A percentile compares a stretch with the other conserved stretches of the same genome.
Conservation (phyloP, 768 basidiomycete genomes). For the Suillus plorans region DNA sequence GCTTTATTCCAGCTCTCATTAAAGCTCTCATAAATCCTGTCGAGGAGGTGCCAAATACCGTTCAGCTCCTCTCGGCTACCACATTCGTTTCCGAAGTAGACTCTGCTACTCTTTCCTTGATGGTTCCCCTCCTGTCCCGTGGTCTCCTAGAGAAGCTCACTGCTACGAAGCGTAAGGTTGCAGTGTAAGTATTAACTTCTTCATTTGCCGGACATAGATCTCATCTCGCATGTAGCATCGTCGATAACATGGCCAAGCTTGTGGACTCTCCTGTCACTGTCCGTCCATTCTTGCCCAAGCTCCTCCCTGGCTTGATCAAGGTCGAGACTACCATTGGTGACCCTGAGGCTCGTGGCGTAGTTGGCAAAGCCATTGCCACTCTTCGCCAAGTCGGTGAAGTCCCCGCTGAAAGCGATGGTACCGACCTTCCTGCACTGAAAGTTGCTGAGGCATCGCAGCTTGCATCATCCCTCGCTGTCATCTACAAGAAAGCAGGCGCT, state of each 20-base stretch:
- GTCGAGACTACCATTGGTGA: constrained; percentile 93
- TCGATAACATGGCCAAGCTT: constrained; percentile 98
- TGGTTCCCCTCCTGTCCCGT: constrained; percentile 94
- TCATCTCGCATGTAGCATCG: constrained; percentile 55
- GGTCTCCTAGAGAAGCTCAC: constrained; percentile 94
- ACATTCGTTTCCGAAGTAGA: constrained; percentile 99
- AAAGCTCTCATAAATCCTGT: constrained; percentile 98
- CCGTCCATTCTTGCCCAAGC: constrained; percentile 94
- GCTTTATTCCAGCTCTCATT: constrained; percentile 96
- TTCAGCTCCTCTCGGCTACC: constrained; percentile 93
- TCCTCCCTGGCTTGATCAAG: constrained; percentile 95
- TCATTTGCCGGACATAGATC: constrained; percentile 18
- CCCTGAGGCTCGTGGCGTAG: constrained; percentile 94
- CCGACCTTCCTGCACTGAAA: constrained; percentile 86
- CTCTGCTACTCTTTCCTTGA: constrained; percentile 93
- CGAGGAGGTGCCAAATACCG: constrained; percentile 96
- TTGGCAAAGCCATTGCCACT: constrained; percentile 89
- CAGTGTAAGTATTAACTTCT: constrained; percentile 63
- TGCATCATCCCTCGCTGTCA: constrained; percentile 60
- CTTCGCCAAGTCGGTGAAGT: constrained; percentile 95
- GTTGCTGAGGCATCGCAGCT: constrained; percentile 68
- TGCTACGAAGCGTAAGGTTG: constrained; percentile 95
- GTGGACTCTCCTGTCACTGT: constrained; percentile 94
- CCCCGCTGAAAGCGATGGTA: constrained; percentile 80
- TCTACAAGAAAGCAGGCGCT: constrained; percentile 85